Base-by-base conservation (phyloP, 306 rosid genomes). In the Rosa rugosa region DNA sequence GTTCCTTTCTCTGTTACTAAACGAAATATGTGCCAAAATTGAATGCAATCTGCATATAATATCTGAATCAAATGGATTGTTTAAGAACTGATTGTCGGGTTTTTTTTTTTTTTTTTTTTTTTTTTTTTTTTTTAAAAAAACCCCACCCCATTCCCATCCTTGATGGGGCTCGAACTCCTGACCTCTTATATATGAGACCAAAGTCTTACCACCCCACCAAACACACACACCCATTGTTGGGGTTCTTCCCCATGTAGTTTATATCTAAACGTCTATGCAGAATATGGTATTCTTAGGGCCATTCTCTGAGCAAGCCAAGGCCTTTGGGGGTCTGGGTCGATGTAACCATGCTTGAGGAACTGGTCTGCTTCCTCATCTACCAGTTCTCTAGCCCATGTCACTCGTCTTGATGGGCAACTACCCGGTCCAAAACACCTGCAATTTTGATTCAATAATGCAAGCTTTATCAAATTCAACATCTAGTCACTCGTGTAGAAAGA, bases 251-350 rank as follows among this genome's bases (percentile, higher is more conserved):
- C 77, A 4, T 51, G 50, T 51, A 57, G 65, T 56, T 79, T 27
- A 20, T 11, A 25, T 54, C 16, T 53, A 2, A 77, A 70, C 72
- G 47, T 84, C 80, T 77, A 92, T 45, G 97, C 97, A 70, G 97
- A 92, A 84, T 77, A 85, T 42, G 97, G 97, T 68, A 92, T 78
- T 85, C 79, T 92, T 60, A 81, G 59, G 62, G 91, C 93, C 98
- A 94, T 86, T 83, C 82, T 92, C 81, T 82, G 97, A 54, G 93
- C 88, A 80, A 94, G 97, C 97, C 98, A 92, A 76, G 97, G 94
- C 85, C 83, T 87, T 40, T 82, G 67, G 31, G 77, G 54, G 66
- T 92, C 87, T 6, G 98, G 97, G 69, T 92, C 98, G 71, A 94
- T 87, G 80, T 83, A 94, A 34, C 49, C 3, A 82, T 92, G 97